Base-by-base conservation (phyloP, 495 filamentous ascomycete genomes). In the Diplogelasinospora grovesii region DNA sequence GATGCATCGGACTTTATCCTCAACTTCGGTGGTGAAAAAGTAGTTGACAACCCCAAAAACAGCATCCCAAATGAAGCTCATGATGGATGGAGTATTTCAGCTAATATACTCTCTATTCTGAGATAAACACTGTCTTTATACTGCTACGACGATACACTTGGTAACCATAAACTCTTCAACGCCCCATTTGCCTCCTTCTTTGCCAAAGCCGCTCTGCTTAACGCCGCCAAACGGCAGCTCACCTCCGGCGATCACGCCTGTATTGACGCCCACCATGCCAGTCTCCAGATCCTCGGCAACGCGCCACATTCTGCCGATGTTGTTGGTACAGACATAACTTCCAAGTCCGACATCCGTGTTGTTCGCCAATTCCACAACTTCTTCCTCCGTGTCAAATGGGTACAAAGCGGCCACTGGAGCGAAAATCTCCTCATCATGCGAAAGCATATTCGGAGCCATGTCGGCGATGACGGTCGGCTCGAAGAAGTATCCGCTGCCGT, bases 201-300 rank as follows among this genome's bases (percentile, higher is more conserved):
- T 85, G 9, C 83, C 83, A 50, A 85, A 85, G 1, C 83, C 83
- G 5, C 73, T 78, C 53, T 85, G 79, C 63, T 87, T 87, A 45
- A 85, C 79, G 0, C 75, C 83, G 14, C 83, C 83, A 53, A 87
- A 87, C 0, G 83, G 83, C n/a, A 77, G 71, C 52, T 86, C 82
- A 2, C 81, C 81, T 0, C 81, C 76, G 24, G 36, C 22, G 35
- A 40, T 36, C 43, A 52, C 39, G 71, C 81, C 48, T 77, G 43
- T 46, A 43, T 62, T 63, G 61, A 84, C 53, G 4, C 78, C 82
- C 41, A 87, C 79, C 82, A 87, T 85, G 0, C 83, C 83, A 2
- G 81, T 78, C 55, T 87, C 81, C 28, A 87, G 58, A 40, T 81
- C 83, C 60, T 85, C 82, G 46, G 83, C 61, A 46, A 87, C 53